Percentiles rank a stretch among this genome's conserved stretches.
phyloP scores from a whole-genome alignment of 1,284 basidiomycete species.

The Tausonia pullulans region DNA sequence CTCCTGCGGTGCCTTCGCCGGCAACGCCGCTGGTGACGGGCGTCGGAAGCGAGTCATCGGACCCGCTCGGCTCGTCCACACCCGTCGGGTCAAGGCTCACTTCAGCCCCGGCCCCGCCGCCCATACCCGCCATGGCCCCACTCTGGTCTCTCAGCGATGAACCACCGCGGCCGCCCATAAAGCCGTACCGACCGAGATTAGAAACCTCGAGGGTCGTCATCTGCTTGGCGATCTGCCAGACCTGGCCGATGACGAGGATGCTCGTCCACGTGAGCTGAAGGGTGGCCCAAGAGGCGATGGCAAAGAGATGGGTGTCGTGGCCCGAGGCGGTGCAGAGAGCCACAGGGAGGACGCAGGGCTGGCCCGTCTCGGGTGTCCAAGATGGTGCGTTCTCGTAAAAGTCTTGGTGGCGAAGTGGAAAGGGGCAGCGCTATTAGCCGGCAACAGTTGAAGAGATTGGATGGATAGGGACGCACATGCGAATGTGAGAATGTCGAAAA shows the following conservation, averaged over 20 bases:
- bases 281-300: conserved; percentile 69
- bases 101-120: not conserved
- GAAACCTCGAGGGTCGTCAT: conserved; percentile 95
- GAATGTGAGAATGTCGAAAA: conserved; percentile 72
- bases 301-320: conserved; percentile 72
- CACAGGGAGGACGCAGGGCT: conserved; percentile 54
- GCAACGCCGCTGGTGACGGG: not conserved
- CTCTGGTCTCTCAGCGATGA: conserved; percentile 35
- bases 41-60: not conserved
- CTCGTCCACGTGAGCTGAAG: conserved; percentile 89
- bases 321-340: conserved; percentile 52
- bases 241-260: conserved; percentile 71
- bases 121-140: conserved; percentile 28
- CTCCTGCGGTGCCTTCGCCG: conserved; percentile 20
- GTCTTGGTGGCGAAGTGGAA: conserved; percentile 22
- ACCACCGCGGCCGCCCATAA: conserved; percentile 83
- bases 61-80: conserved; percentile 18
- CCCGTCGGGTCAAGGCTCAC: conserved; percentile 26
- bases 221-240: conserved; percentile 84
- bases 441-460: conserved; percentile 14
- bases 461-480: conserved; percentile 49
- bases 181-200: conserved; percentile 89
- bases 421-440: not conserved
- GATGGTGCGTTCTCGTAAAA: conserved; percentile 34
- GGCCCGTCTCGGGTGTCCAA: conserved; percentile 36